phyloP scores from a whole-genome alignment of 768 basidiomycete genomes.

The Termitomyces sp. region DNA sequence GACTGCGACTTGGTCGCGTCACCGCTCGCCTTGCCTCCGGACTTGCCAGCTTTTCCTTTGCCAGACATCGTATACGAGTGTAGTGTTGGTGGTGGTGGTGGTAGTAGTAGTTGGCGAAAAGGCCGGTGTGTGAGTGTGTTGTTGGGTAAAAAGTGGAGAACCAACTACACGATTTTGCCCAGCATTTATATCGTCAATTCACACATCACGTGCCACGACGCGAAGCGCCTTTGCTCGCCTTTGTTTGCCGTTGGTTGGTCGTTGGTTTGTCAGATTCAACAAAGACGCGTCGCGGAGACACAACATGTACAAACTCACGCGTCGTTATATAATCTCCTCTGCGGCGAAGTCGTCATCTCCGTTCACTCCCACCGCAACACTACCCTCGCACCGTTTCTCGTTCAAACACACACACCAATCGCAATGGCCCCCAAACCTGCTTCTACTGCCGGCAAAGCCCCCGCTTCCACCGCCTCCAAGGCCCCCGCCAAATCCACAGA shows the following conservation, averaged over 20 bases:
- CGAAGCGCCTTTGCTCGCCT: background rate
- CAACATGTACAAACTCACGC: slow-evolving; percentile 44
- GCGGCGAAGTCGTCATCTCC: slow-evolving; percentile 24
- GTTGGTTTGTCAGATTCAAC: slow-evolving; percentile 23
- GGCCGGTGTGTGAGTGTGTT: slow-evolving; percentile 1
- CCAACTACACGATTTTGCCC: background rate
- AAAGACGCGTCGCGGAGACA: slow-evolving; percentile 31
- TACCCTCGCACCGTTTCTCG: background rate
- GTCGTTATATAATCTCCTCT: slow-evolving; percentile 33
- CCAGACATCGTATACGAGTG: slow-evolving; percentile 36
- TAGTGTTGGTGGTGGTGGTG: slow-evolving; percentile 15
- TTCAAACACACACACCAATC: slow-evolving; percentile 6
- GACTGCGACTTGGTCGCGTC: slow-evolving; percentile 53
- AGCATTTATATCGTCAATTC: slow-evolving; percentile 31
- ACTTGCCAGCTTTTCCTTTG: slow-evolving; percentile 43
- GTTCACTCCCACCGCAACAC: slow-evolving; percentile 21
- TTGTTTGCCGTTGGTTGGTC: background rate
- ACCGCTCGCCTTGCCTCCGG: slow-evolving; percentile 46
- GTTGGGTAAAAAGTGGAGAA: slow-evolving; percentile 17
- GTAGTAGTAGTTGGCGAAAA: slow-evolving; percentile 8
- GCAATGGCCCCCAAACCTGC: slow-evolving; percentile 79
- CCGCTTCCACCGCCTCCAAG: slow-evolving; percentile 65
- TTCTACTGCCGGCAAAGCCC: slow-evolving; percentile 77
- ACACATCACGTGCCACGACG: slow-evolving; percentile 14
- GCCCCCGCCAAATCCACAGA: slow-evolving; percentile 66